Evolutionary conservation across 257 asterid genomes (phyloP).

Genomic region (Lavandula angustifolia): DNA sequence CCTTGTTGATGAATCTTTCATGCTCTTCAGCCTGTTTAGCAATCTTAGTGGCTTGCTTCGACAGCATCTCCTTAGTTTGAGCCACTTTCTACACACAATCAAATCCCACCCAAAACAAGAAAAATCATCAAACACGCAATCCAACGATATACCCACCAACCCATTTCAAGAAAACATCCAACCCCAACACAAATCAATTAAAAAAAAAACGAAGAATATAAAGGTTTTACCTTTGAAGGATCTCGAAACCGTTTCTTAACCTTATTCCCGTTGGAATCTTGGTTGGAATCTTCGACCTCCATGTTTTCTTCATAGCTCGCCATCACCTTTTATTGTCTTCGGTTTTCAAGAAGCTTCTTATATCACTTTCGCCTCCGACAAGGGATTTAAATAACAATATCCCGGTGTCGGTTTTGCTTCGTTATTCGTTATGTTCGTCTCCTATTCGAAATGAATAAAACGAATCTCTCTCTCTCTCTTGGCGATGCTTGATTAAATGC

Average conservation of each 20-base stretch:
- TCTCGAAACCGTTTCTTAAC: constrained; percentile 60
- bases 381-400: constrained; percentile 18
- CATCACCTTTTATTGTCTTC: constrained; percentile 35
- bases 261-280: constrained; percentile 45
- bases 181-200: constrained; percentile 18
- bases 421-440: neutral
- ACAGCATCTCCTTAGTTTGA: constrained; percentile 69
- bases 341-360: constrained; percentile 29
- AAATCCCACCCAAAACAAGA: constrained; percentile 30
- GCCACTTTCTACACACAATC: constrained; percentile 72
- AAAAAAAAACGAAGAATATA: neutral
- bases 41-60: constrained; percentile 52
- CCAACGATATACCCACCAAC: constrained; percentile 12
- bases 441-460: no score
- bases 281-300: constrained; percentile 65
- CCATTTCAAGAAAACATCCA: constrained; percentile 23
- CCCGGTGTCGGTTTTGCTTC: constrained; percentile 35
- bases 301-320: constrained; percentile 54
- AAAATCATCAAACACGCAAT: constrained; percentile 18
- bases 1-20: constrained; percentile 89
- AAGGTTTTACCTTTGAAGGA: constrained; percentile 63
- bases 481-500: constrained; percentile 1
- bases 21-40: constrained; percentile 98
- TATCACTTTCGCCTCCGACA: neutral
- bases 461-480: neutral